phyloP scores from a whole-genome alignment of 192 early-diverging fungal species.

The Chytriomyces hyalinus region DNA sequence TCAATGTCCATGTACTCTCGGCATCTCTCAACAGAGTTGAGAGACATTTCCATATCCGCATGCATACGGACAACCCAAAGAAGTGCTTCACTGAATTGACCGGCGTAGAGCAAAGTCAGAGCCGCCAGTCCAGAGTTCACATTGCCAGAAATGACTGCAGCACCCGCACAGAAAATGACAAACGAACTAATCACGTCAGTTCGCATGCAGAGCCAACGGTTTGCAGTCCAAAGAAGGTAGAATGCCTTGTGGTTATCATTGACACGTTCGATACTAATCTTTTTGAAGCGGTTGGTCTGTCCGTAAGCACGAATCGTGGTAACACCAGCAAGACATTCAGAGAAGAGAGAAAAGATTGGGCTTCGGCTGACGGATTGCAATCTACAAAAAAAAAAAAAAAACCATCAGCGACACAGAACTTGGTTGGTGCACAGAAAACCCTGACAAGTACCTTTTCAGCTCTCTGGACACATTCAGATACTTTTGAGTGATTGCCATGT shows the following conservation, averaged over 20 bases:
- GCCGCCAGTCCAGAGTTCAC: slow-evolving; percentile 85
- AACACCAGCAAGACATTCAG: slow-evolving; percentile 66
- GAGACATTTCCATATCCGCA: slow-evolving; percentile 77
- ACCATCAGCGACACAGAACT: background rate
- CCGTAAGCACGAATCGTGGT: slow-evolving; percentile 54
- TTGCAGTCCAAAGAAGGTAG: slow-evolving; percentile 38
- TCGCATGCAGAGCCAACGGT: slow-evolving; percentile 83
- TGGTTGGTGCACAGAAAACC: background rate
- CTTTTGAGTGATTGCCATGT: slow-evolving; percentile 65
- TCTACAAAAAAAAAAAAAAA: background rate
- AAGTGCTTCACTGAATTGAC: slow-evolving; percentile 78
- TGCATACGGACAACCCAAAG: slow-evolving; percentile 79
- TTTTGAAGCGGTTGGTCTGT: slow-evolving; percentile 62
- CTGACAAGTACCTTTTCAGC: slow-evolving; percentile 43
- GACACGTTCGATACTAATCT: slow-evolving; percentile 16
- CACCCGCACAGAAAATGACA: slow-evolving; percentile 76
- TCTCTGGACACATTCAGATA: slow-evolving; percentile 85
- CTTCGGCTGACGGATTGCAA: slow-evolving; percentile 77
- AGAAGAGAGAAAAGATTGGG: slow-evolving; percentile 81
- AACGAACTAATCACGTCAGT: slow-evolving; percentile 81
- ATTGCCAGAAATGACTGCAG: slow-evolving; percentile 62
- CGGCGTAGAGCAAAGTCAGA: slow-evolving; percentile 78
- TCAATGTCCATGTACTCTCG: slow-evolving; percentile 79
- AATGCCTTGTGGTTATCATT: slow-evolving; percentile 43
- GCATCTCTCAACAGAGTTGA: slow-evolving; percentile 90